Percentiles rank a stretch among this genome's conserved stretches.
Evolutionary conservation across 345 rosid species (phyloP).

Genomic region (Pseudoturritis turrita): DNA sequence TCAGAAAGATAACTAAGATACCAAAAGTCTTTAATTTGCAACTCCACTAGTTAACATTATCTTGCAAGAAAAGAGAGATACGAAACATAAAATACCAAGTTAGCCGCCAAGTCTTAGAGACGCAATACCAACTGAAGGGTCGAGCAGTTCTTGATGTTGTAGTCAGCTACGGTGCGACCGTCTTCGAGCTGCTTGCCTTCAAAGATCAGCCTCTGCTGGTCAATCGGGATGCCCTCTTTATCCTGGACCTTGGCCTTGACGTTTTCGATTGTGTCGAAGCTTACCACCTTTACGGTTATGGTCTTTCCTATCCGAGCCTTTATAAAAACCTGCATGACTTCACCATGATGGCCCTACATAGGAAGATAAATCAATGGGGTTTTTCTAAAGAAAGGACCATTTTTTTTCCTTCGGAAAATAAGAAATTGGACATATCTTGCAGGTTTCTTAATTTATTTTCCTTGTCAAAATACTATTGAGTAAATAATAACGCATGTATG

Average conservation of each 20-base stretch:
- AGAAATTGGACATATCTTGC: too few species aligned
- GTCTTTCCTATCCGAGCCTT: background rate
- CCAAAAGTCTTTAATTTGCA: too few species aligned
- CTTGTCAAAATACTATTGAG: too few species aligned
- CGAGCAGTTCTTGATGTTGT: background rate
- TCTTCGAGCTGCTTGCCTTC: background rate
- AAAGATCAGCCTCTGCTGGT: background rate
- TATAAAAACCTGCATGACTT: background rate
- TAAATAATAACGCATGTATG: too few species aligned
- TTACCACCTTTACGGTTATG: background rate
- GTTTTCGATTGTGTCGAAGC: background rate
- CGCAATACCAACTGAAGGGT: background rate
- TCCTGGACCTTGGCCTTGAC: background rate
- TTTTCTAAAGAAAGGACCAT: too few species aligned
- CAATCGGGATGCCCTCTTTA: background rate
- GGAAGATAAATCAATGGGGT: too few species aligned
- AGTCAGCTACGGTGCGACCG: background rate
- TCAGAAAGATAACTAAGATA: background rate
- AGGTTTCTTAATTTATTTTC: too few species aligned
- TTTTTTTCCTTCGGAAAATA: too few species aligned
- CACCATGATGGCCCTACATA: background rate
- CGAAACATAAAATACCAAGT: too few species aligned
- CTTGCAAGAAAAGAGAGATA: too few species aligned
- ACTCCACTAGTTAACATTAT: too few species aligned
- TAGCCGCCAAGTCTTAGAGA: too few species aligned